Base-by-base conservation (phyloP, 805 yeast species). In the Cyberlindnera veronae region DNA sequence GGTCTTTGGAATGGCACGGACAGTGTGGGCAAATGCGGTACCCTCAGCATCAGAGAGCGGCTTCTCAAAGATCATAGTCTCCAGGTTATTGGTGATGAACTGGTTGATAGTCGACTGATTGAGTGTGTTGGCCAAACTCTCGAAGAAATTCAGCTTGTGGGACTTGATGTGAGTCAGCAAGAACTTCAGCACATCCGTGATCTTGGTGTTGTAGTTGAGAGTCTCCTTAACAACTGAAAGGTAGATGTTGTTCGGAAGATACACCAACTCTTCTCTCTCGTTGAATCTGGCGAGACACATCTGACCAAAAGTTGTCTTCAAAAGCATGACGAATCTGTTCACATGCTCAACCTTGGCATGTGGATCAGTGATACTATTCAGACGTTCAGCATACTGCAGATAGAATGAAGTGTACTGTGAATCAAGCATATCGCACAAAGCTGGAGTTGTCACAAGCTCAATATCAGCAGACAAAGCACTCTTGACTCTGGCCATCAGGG, bases 51-150 rank as follows among this genome's bases (percentile, higher is more conserved):
- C 17, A 3, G 40, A 11, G 17, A 47, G 11, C 2, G 29, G 29
- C 18, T 34, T 31, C 15, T 46, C 48, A 23, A 55, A 43, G 26
- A 55, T 45, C 24, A 44, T 44, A 2, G 57, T 50, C 30, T 52
- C 57, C n/a, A 55, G 17, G 28, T 52, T 51, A 37, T 55, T 53
- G 5, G 47, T 36, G 29, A 55, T 45, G 41, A 38, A 55, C 11
- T 36, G 35, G 10, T 29, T 32, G n/a, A 52, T 35, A 9, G 22
- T 18, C 13, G 23, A 3, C 5, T 31, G 27, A 4, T 46, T 20
- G 6, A 42, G n/a, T 8, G 30, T 20, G 2, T 18, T 7, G 8
- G 45, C 32, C 8, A 53, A 16, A 13, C 29, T 37, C 17, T 54
- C 52, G 21, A 46, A 44, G 19, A 54, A 42, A 10, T 28, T 29